Conservation (phyloP, 2,329 filamentous ascomycete genomes). For the Zymoseptoria ardabiliae region DNA sequence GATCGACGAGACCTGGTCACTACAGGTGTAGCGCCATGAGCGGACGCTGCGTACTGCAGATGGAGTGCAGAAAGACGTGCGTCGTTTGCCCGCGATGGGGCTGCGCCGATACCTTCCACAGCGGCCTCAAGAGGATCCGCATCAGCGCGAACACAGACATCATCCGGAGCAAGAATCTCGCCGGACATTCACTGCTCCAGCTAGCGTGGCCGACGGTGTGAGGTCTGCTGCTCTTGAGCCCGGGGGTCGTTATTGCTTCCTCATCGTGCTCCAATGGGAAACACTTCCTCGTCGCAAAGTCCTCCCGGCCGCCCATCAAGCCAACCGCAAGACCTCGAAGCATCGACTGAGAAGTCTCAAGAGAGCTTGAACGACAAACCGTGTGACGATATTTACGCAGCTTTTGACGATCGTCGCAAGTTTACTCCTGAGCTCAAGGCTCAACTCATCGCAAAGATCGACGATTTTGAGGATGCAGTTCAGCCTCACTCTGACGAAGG, state of each 20-base stretch:
- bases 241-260: too few relatives aligned
- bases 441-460: too few relatives aligned
- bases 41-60: neutral
- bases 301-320: neutral
- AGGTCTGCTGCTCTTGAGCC: neutral
- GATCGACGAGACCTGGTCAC: neutral
- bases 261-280: neutral
- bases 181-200: neutral
- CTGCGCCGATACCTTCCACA: too few relatives aligned
- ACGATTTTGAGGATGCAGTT: conserved; percentile 6
- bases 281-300: neutral
- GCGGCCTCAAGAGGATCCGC: neutral
- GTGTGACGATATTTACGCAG: neutral
- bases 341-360: neutral
- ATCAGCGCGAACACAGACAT: neutral
- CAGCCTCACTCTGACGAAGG: conserved; percentile 21
- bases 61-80: neutral
- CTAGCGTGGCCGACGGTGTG: neutral
- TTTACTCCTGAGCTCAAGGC: too few relatives aligned
- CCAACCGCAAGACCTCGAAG: neutral
- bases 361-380: neutral
- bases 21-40: neutral
- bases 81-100: neutral
- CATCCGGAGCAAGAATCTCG: neutral
- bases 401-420: too few relatives aligned